Conservation (phyloP, 192 early-diverging fungal genomes). For the Coemansia sp. region DNA sequence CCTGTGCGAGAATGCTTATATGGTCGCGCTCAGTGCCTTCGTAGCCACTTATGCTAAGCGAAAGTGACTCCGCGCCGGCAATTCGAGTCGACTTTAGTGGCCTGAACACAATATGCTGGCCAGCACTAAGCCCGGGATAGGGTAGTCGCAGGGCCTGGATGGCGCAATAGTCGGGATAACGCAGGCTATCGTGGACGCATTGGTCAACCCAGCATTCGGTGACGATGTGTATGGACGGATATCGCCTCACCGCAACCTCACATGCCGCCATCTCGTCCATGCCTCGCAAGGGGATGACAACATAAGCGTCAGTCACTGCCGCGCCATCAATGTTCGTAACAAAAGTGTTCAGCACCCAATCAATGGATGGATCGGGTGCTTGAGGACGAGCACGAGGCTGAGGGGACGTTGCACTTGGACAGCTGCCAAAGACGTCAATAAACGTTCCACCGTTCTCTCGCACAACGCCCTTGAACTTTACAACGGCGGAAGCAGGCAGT, state of each 20-base stretch:
- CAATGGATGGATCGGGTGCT: background rate
- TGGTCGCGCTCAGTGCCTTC: slow-evolving; percentile 59
- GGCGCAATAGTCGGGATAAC: slow-evolving; percentile 33
- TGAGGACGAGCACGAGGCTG: background rate
- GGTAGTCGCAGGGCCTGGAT: slow-evolving; percentile 7
- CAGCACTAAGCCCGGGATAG: slow-evolving; percentile 18
- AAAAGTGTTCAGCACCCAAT: slow-evolving; percentile 1
- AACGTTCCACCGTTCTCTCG: slow-evolving; percentile 27
- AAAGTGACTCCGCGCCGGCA: background rate
- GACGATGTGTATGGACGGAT: slow-evolving; percentile 37
- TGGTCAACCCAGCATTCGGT: slow-evolving; percentile 63
- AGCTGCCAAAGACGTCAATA: slow-evolving; percentile 8
- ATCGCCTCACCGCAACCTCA: background rate
- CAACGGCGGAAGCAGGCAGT: background rate
- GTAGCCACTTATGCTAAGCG: slow-evolving; percentile 59
- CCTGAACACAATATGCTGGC: slow-evolving; percentile 48
- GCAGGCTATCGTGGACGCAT: slow-evolving; percentile 48
- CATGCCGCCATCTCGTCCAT: slow-evolving; percentile 13
- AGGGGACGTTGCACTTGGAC: background rate
- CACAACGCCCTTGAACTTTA: slow-evolving; percentile 20
- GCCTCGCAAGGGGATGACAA: slow-evolving; percentile 30
- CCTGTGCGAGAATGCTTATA: slow-evolving; percentile 46
- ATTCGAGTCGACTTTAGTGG: slow-evolving; percentile 12
- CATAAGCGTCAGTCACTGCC: slow-evolving; percentile 6
- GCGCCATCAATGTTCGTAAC: background rate